These are phyloP conservation scores for Termitomyces sp. DNA, from an alignment of 768 basidiomycete species.

Conservation along the genomic window DNA sequence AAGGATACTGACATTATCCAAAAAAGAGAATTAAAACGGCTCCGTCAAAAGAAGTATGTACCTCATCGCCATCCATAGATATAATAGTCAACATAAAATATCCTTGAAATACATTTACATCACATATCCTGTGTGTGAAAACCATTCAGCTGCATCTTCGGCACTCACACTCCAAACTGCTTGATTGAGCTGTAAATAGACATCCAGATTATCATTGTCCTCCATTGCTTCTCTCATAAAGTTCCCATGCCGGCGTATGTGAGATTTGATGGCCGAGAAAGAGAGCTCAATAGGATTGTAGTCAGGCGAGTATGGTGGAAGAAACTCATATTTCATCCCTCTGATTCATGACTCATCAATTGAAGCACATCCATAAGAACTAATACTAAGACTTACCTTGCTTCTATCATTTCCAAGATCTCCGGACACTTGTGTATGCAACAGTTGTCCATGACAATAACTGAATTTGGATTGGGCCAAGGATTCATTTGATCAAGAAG, in stretches of 20 bases:
- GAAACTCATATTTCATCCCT: neutral
- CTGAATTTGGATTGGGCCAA: slow-evolving; percentile 26
- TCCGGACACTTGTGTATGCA: slow-evolving; percentile 26
- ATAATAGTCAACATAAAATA: too few relatives aligned
- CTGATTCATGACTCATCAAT: neutral
- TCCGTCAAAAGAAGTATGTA: neutral
- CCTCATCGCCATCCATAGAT: neutral
- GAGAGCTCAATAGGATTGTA: neutral
- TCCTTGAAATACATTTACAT: neutral
- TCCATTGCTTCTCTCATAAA: neutral
- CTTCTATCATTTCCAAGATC: slow-evolving; percentile 23
- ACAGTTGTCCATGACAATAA: slow-evolving; percentile 35
- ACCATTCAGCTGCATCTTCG: neutral
- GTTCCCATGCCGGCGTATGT: slow-evolving; percentile 20
- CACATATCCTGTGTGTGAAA: neutral
- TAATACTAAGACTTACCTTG: slow-evolving; percentile 13
- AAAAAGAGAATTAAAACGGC: neutral
- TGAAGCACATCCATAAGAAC: too few relatives aligned
- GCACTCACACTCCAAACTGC: slow-evolving; percentile 10
- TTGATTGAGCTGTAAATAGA: slow-evolving; percentile 22
- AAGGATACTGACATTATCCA: neutral
- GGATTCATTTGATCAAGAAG: slow-evolving; percentile 22
- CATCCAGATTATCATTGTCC: neutral
- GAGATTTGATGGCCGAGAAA: slow-evolving; percentile 4
- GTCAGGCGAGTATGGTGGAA: neutral